A percentile compares a stretch with the other conserved stretches of the same genome.
Conservation (phyloP, 2,329 filamentous ascomycete species). For the Talaromyces sp. region DNA sequence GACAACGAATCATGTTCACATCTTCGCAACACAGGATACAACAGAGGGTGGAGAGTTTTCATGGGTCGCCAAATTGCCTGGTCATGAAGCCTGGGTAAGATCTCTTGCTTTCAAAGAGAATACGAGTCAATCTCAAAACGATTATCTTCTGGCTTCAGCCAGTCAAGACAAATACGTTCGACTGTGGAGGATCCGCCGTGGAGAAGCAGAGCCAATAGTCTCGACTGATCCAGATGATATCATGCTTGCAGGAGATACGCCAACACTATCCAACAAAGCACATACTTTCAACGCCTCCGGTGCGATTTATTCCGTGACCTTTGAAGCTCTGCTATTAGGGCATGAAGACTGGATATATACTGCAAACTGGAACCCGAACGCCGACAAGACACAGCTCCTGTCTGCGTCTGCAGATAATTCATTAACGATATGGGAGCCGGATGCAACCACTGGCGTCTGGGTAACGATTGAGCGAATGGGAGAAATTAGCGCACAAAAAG, state of each 20-base stretch:
- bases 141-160: slow-evolving; percentile 80
- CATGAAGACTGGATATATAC: slow-evolving; percentile 99
- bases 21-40: slow-evolving; percentile 59
- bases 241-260: slow-evolving; percentile 45
- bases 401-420: slow-evolving; percentile 95
- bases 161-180: slow-evolving; percentile 98
- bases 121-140: slow-evolving; percentile 48
- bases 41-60: slow-evolving; percentile 50
- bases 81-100: slow-evolving; percentile 93
- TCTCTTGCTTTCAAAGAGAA: slow-evolving; percentile 74
- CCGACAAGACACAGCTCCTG: slow-evolving; percentile 63
- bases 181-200: slow-evolving; percentile 78
- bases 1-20: slow-evolving; percentile 74
- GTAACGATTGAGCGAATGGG: slow-evolving; percentile 78
- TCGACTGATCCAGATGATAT: slow-evolving; percentile 28
- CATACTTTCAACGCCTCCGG: slow-evolving; percentile 63
- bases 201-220: slow-evolving; percentile 57
- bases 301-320: slow-evolving; percentile 72
- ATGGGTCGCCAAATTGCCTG: slow-evolving; percentile 70
- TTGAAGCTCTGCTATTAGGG: slow-evolving; percentile 87
- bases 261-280: slow-evolving; percentile 81
- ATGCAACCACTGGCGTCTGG: slow-evolving; percentile 82
- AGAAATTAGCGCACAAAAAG: slow-evolving; percentile 91
- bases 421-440: slow-evolving; percentile 85
- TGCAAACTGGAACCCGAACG: slow-evolving; percentile 62